Evolutionary conservation across 176 grass and related monocot species (phyloP).

Genomic region (Paspalum notatum): DNA sequence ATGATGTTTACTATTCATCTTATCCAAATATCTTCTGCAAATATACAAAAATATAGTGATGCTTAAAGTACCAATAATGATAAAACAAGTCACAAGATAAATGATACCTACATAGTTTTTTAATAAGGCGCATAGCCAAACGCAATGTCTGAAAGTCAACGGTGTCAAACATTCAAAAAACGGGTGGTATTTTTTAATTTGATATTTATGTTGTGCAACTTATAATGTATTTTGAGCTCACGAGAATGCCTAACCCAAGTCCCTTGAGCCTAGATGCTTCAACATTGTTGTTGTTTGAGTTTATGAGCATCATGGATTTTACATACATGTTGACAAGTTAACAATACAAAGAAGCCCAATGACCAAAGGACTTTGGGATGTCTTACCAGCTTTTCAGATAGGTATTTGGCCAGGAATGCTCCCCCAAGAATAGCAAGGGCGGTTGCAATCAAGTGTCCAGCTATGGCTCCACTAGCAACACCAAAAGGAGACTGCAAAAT

Average conservation of each 20-base stretch:
- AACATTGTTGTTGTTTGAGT: conserved; percentile 1
- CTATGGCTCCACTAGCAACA: conserved; percentile 90
- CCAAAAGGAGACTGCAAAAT: conserved; percentile 77
- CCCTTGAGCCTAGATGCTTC: background rate
- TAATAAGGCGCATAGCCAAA: too few species aligned
- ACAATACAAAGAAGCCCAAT: background rate
- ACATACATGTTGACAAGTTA: conserved; percentile 3
- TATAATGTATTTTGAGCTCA: background rate
- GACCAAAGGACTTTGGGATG: background rate
- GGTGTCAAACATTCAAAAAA: too few species aligned
- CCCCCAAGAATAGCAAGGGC: conserved; percentile 80
- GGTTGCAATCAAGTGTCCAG: conserved; percentile 83
- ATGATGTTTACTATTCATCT: too few species aligned
- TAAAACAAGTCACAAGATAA: too few species aligned
- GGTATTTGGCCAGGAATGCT: conserved; percentile 87
- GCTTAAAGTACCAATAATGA: too few species aligned
- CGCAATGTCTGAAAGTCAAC: too few species aligned
- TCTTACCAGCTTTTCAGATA: conserved; percentile 91
- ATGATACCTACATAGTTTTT: too few species aligned
- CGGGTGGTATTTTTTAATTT: background rate
- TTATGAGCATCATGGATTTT: background rate
- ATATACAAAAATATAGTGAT: too few species aligned
- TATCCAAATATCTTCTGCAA: too few species aligned
- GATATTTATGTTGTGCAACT: background rate
- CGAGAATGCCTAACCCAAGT: background rate